Evolutionary conservation across 2,329 filamentous ascomycete genomes (phyloP).

Genomic region (Colletotrichum sp.): DNA sequence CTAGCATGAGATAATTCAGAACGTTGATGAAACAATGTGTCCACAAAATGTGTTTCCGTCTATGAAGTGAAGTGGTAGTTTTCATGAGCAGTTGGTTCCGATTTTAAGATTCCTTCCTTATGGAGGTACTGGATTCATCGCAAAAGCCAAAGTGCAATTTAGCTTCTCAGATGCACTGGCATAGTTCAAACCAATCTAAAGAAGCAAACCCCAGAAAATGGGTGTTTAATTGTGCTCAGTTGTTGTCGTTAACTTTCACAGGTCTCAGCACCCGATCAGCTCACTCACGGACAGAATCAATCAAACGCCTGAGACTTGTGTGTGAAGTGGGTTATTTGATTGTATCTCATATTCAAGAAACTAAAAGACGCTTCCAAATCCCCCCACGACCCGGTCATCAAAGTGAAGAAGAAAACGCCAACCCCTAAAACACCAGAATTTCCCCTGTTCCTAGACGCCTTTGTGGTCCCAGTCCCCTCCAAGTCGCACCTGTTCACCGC

Average conservation of each 20-base stretch:
- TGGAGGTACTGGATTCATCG: not conserved
- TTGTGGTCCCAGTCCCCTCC: not conserved
- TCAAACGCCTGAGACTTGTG: not conserved
- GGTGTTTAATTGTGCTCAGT: not conserved
- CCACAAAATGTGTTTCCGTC: not conserved
- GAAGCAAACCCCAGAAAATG: not conserved
- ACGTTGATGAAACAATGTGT: not conserved
- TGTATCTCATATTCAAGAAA: not conserved
- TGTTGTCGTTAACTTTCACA: not conserved
- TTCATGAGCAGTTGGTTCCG: not conserved
- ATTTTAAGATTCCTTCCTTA: too few relatives aligned
- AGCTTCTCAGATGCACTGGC: not conserved
- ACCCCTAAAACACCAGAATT: not conserved
- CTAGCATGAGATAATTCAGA: slow-evolving; percentile 1
- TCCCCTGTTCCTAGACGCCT: not conserved
- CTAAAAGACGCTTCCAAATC: not conserved
- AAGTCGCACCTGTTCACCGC: not conserved
- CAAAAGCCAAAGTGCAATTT: too few relatives aligned
- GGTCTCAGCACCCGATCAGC: not conserved
- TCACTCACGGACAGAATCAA: not conserved
- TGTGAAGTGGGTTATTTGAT: not conserved
- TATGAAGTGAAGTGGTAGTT: not conserved
- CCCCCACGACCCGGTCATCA: not conserved
- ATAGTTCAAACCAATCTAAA: not conserved
- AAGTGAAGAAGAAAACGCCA: not conserved